Evolutionary conservation across 2,329 filamentous ascomycete species (phyloP).

Genomic region (Stachybotrys echinatus): DNA sequence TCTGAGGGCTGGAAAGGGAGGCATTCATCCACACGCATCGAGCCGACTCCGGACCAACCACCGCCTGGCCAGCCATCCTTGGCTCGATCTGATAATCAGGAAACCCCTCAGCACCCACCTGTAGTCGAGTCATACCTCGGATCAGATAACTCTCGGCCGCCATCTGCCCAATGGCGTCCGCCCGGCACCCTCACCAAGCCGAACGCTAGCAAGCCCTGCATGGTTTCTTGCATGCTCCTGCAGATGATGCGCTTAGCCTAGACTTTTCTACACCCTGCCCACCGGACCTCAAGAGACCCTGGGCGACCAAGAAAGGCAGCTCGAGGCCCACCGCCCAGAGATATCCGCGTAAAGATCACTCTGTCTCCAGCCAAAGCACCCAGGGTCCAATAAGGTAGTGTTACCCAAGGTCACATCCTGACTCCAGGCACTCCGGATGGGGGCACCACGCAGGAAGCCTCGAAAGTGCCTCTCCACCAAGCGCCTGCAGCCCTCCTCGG

Average conservation of each 20-base stretch:
- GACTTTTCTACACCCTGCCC: not conserved
- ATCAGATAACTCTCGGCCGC: conserved; percentile 7
- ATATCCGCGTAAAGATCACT: no score
- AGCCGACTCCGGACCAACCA: not conserved
- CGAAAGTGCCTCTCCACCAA: not conserved
- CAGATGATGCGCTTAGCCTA: not conserved
- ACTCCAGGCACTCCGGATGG: no score
- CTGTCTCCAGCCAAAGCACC: no score
- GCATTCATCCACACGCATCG: no score
- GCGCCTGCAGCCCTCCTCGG: not conserved
- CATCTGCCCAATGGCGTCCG: not conserved
- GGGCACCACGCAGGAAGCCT: not conserved
- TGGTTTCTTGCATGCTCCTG: not conserved
- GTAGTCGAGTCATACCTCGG: conserved; percentile 2
- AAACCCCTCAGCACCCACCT: not conserved
- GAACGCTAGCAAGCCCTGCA: no score
- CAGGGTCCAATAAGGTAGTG: not conserved
- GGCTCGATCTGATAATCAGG: not conserved
- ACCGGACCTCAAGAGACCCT: not conserved
- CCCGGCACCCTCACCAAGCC: not conserved
- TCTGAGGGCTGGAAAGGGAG: no score
- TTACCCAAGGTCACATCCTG: not conserved
- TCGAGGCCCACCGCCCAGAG: not conserved
- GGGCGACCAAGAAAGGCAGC: not conserved
- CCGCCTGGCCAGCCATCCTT: not conserved